A percentile compares a stretch with the other conserved stretches of the same genome.
phyloP scores from a whole-genome alignment of 2,329 filamentous ascomycete species.

The Pseudocercospora fijiensis region DNA sequence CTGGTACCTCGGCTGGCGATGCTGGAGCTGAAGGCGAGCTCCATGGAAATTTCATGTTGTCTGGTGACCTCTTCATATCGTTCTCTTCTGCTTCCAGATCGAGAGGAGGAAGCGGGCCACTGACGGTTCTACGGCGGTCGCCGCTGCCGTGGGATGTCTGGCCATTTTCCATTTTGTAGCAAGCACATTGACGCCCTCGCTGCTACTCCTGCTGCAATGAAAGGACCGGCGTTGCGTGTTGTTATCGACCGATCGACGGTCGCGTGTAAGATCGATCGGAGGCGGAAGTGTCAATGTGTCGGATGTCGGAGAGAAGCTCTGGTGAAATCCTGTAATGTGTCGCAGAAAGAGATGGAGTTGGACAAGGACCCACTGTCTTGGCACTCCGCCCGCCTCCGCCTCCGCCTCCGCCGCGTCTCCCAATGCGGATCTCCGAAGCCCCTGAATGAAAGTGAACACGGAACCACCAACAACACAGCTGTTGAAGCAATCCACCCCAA shows the following conservation, averaged over 20 bases:
- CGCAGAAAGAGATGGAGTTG: not conserved
- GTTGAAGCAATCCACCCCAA: not conserved
- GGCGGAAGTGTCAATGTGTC: not conserved
- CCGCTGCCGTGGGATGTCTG: constrained; percentile 31
- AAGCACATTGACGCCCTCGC: constrained; percentile 21
- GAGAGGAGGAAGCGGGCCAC: constrained; percentile 22
- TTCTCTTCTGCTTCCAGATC: constrained; percentile 16
- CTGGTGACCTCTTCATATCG: constrained; percentile 17
- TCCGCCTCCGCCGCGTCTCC: not conserved
- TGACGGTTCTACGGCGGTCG: constrained; percentile 27
- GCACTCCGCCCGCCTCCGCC: not conserved
- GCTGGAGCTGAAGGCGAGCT: constrained; percentile 29
- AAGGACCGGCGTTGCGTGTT: constrained; percentile 9
- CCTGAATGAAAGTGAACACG: not conserved
- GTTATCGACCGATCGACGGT: not conserved
- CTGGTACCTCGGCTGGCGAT: constrained; percentile 26
- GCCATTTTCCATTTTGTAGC: constrained; percentile 32
- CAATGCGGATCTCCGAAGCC: not conserved
- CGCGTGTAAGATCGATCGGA: not conserved
- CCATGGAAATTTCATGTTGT: constrained; percentile 33
- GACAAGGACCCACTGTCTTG: not conserved
- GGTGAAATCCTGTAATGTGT: constrained; percentile 3
- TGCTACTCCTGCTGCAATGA: not conserved
- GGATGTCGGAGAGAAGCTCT: not conserved
- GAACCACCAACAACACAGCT: not conserved